Conservation (phyloP, 2,329 filamentous ascomycete species). For the Cladosporium austrohemisphaericum region DNA sequence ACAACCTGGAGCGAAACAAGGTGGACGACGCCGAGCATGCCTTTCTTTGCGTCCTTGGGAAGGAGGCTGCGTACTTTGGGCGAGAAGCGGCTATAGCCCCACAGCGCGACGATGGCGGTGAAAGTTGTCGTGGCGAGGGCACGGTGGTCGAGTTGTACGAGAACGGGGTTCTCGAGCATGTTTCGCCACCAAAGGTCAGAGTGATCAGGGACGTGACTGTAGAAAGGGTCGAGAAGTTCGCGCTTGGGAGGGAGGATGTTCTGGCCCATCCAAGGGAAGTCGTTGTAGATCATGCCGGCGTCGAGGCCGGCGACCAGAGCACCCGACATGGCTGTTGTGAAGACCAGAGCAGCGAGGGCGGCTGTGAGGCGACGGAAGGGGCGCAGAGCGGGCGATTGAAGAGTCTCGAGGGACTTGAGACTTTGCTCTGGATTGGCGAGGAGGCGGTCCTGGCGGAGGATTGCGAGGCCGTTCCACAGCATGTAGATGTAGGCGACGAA, state of each 20-base stretch:
- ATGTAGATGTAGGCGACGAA: constrained; percentile 94
- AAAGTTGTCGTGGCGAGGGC: constrained; percentile 89
- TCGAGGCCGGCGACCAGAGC: constrained; percentile 92
- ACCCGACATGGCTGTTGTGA: constrained; percentile 87
- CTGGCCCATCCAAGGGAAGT: constrained; percentile 92
- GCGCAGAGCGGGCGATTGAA: constrained; percentile 65
- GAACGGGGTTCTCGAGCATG: constrained; percentile 91
- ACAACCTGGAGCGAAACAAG: constrained; percentile 77
- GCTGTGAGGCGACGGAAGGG: constrained; percentile 70
- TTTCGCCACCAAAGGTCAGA: constrained; percentile 95
- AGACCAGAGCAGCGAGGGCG: constrained; percentile 71
- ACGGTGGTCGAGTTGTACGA: constrained; percentile 93
- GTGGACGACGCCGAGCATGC: constrained; percentile 75
- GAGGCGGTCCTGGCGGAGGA: constrained; percentile 73
- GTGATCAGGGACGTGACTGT: constrained; percentile 71
- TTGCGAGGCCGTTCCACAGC: constrained; percentile 80
- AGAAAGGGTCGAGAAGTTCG: constrained; percentile 83
- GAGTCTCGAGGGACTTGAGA: constrained; percentile 50
- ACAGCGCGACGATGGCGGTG: constrained; percentile 72
- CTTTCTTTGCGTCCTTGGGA: constrained; percentile 62
- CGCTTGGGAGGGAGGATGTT: constrained; percentile 75
- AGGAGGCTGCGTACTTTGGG: constrained; percentile 58
- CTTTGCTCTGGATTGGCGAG: constrained; percentile 64
- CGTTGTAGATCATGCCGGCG: constrained; percentile 96
- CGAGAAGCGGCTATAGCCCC: constrained; percentile 71